Conservation (phyloP, 208 protist species). For the Wallacemonas rigidus region DNA sequence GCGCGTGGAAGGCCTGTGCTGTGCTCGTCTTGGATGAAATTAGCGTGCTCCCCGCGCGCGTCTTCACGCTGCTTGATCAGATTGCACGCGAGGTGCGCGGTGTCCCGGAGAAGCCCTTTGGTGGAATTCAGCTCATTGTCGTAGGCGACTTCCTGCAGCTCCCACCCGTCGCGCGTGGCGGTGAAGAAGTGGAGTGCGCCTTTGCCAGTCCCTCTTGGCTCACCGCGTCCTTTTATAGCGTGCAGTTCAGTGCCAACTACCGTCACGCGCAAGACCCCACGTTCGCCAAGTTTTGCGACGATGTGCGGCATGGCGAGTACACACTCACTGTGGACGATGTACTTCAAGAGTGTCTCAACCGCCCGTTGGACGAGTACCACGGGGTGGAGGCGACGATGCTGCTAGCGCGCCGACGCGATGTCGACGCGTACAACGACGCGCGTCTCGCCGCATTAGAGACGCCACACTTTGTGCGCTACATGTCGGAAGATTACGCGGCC, state of each 20-base stretch:
- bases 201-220: slow-evolving; percentile 59
- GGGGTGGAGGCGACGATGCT: slow-evolving; percentile 59
- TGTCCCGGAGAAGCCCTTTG: slow-evolving; percentile 50
- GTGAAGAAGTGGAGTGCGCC: slow-evolving; percentile 51
- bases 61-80: slow-evolving; percentile 75
- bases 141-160: slow-evolving; percentile 91
- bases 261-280: slow-evolving; percentile 38
- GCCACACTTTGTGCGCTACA: slow-evolving; percentile 54
- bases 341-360: slow-evolving; percentile 37
- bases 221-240: slow-evolving; percentile 28
- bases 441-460: slow-evolving; percentile 46
- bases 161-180: slow-evolving; percentile 49
- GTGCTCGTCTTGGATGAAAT: slow-evolving; percentile 89
- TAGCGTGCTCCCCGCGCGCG: slow-evolving; percentile 71
- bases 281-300: slow-evolving; percentile 49
- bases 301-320: slow-evolving; percentile 61
- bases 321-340: slow-evolving; percentile 52
- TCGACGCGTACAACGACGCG: slow-evolving; percentile 49
- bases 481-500: slow-evolving; percentile 75
- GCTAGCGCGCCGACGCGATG: slow-evolving; percentile 50
- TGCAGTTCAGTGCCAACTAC: slow-evolving; percentile 50
- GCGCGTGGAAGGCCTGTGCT: slow-evolving; percentile 51
- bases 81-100: slow-evolving; percentile 62
- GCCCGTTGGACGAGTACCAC: slow-evolving; percentile 21
- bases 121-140: slow-evolving; percentile 89